Base-by-base conservation (phyloP, 2,329 filamentous ascomycete species). In the Aspergillus quadrilineatus region DNA sequence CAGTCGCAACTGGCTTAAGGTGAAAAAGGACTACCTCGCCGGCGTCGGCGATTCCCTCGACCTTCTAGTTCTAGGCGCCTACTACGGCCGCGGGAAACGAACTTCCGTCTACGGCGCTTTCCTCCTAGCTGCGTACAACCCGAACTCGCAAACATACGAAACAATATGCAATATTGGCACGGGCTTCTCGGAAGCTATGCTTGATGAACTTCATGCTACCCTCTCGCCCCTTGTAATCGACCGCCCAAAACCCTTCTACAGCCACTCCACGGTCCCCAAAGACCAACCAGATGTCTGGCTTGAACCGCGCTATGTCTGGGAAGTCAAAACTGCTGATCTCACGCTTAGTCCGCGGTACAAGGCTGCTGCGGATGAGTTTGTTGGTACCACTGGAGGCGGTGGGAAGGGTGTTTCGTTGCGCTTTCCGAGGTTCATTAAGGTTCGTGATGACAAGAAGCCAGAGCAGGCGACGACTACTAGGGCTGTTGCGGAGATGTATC, bases 241-340 rank as follows among this genome's bases (percentile, higher is more conserved):
- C 69, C 86, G 87, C 1, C 85, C 93, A 1, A 99, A 99, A 70
- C 94, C 94, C 0, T 99, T 96, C 74, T 99, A 97, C 75, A 82
- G 86, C 1, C 94, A 99, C 73, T 92, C 89, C 4, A 78, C 82
- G 0, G 90, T 90, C 50, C 86, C 86, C 49, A 93, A 96, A 75
- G 92, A 97, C 71, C 94, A 99, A 73, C 94, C 94, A 1, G 94
- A 99, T 72, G 92, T 99, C 37, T 99, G 94, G 94, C 94, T 99
- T 71, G 94, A 99, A 80, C 90, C 94, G 12, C 86, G 87, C 42
- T 88, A 89, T 67, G 94, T 99, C 1, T 99, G 94, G 94, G 94
- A 99, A 76, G 92, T 99, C 65, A 96, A 93, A 79, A 96, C 93
- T 10, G 94, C 94, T 1, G 94, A 99, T 79, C 75, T 99, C 66